Conservation (phyloP, 768 basidiomycete species). For the Gymnopilus junonius region DNA sequence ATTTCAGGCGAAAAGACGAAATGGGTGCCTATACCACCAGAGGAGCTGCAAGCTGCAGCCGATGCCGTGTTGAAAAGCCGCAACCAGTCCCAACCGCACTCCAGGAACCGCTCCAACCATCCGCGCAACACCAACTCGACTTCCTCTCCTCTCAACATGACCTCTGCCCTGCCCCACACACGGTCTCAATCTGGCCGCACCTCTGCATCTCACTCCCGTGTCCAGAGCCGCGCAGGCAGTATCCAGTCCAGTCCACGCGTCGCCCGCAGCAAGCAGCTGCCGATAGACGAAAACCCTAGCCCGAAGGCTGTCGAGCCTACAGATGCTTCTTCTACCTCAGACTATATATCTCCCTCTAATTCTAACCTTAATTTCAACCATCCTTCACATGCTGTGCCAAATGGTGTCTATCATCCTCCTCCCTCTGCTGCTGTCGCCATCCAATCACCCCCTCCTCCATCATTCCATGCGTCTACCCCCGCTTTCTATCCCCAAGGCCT, state of each 20-base stretch:
- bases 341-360: neutral
- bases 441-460: neutral
- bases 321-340: neutral
- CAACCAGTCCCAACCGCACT: neutral
- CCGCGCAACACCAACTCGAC: constrained; percentile 7
- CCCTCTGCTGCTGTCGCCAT: neutral
- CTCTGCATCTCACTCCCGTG: constrained; percentile 34
- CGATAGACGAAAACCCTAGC: constrained; percentile 34
- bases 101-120: neutral
- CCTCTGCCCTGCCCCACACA: constrained; percentile 15
- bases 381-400: neutral
- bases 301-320: neutral
- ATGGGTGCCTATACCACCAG: constrained; percentile 28
- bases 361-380: neutral
- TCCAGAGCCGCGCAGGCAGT: constrained; percentile 42
- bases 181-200: constrained; percentile 31
- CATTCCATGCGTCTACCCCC: constrained; percentile 13
- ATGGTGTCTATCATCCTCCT: neutral
- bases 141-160: neutral
- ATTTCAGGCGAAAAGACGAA: constrained; percentile 24
- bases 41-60: constrained; percentile 25
- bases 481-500: constrained; percentile 11
- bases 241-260: constrained; percentile 26
- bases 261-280: constrained; percentile 42
- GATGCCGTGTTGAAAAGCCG: constrained; percentile 16